phyloP scores from a whole-genome alignment of 1,284 basidiomycete genomes.

The Sporisorium graminicola region DNA sequence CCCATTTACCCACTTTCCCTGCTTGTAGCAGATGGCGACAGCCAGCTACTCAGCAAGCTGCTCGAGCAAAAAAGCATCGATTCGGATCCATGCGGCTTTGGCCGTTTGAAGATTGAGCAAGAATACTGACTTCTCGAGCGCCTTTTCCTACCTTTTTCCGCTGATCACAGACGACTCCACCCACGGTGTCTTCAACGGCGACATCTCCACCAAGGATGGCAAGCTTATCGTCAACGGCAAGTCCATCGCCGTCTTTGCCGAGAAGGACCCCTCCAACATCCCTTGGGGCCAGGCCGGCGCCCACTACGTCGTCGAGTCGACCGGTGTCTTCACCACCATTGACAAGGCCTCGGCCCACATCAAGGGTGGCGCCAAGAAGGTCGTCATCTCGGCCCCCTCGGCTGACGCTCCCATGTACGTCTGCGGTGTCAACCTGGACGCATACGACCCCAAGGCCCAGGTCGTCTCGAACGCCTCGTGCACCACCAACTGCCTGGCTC shows the following conservation, averaged over 20 bases:
- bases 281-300: slow-evolving; percentile 85
- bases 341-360: slow-evolving; percentile 90
- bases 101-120: too few species aligned
- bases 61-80: too few species aligned
- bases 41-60: neutral
- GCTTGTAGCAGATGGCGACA: neutral
- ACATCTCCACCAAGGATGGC: slow-evolving; percentile 84
- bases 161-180: slow-evolving; percentile 80
- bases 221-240: slow-evolving; percentile 91
- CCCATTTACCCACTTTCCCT: neutral
- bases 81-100: too few species aligned
- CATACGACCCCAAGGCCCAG: slow-evolving; percentile 89
- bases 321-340: slow-evolving; percentile 98
- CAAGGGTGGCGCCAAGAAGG: slow-evolving; percentile 99
- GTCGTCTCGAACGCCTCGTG: slow-evolving; percentile 98
- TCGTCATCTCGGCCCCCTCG: slow-evolving; percentile 98
- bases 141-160: neutral
- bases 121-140: neutral
- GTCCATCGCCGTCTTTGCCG: slow-evolving; percentile 80
- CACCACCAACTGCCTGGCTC: slow-evolving; percentile 96
- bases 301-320: slow-evolving; percentile 96
- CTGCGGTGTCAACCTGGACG: slow-evolving; percentile 92
- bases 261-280: slow-evolving; percentile 90
- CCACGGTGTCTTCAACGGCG: slow-evolving; percentile 94
- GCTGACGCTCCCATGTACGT: slow-evolving; percentile 93